These are phyloP conservation scores for Corynespora cassiicola DNA, from an alignment of 2,329 filamentous ascomycete species.

Conservation along the genomic window DNA sequence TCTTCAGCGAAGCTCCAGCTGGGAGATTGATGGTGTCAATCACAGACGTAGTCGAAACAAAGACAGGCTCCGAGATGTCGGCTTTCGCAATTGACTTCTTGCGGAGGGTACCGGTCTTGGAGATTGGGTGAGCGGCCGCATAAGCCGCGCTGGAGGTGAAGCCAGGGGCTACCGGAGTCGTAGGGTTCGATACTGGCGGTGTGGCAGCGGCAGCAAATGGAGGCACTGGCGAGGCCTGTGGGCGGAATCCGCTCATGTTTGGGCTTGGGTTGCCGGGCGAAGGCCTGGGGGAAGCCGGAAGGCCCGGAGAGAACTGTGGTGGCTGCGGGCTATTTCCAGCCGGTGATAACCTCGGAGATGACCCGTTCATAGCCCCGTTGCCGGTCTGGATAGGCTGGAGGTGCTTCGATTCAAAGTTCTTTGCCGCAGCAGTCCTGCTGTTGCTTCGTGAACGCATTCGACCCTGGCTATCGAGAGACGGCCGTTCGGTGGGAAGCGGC, in stretches of 20 bases:
- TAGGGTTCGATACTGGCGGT: constrained; percentile 57
- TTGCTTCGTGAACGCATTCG: constrained; percentile 44
- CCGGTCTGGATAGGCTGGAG: constrained; percentile 45
- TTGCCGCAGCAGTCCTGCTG: constrained; percentile 39
- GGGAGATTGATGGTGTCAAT: constrained; percentile 65
- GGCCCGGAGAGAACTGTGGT: constrained; percentile 33
- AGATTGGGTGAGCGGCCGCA: constrained; percentile 32
- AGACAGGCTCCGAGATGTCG: constrained; percentile 67
- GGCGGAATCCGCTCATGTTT: constrained; percentile 31
- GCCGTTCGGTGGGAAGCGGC: constrained; percentile 32
- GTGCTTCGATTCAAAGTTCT: constrained; percentile 45
- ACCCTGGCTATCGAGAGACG: constrained; percentile 32
- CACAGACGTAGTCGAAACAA: constrained; percentile 62
- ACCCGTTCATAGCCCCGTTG: constrained; percentile 20
- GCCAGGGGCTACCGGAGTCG: constrained; percentile 48
- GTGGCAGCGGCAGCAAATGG: constrained; percentile 61
- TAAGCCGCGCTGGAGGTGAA: constrained; percentile 34
- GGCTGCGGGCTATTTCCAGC: constrained; percentile 21
- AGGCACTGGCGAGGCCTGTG: constrained; percentile 53
- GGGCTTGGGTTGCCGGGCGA: constrained; percentile 47
- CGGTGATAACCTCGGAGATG: constrained; percentile 31
- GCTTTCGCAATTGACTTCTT: constrained; percentile 67
- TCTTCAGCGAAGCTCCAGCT: constrained; percentile 60
- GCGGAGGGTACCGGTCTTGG: constrained; percentile 44
- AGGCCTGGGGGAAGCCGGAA: constrained; percentile 44